phyloP scores from a whole-genome alignment of 2,329 filamentous ascomycete species.

The Botrytis fabae region DNA sequence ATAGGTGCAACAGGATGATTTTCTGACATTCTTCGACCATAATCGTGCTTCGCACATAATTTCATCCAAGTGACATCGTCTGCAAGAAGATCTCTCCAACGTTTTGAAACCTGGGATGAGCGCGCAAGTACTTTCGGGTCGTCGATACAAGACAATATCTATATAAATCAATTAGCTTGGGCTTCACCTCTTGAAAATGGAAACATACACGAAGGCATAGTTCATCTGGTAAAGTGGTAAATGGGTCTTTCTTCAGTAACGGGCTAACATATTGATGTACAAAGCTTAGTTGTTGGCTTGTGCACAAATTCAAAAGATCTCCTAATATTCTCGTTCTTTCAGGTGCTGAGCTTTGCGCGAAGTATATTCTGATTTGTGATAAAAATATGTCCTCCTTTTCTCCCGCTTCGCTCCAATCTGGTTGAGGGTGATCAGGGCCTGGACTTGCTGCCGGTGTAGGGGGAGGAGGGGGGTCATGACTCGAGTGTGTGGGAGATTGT shows the following conservation, averaged over 20 bases:
- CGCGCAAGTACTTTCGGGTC: conserved; percentile 91
- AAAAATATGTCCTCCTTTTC: conserved; percentile 83
- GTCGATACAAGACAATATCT: conserved; percentile 96
- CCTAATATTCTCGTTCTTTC: conserved; percentile 81
- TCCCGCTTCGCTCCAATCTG: conserved; percentile 74
- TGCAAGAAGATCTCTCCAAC: conserved; percentile 90
- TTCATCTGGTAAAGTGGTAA: conserved; percentile 88
- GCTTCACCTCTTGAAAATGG: neutral
- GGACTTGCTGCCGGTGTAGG: conserved; percentile 66
- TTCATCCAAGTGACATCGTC: conserved; percentile 99
- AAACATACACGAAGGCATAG: conserved; percentile 77
- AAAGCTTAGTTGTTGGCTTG: conserved; percentile 92
- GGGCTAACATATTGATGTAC: conserved; percentile 96
- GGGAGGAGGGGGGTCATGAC: conserved; percentile 56
- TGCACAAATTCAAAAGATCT: conserved; percentile 89
- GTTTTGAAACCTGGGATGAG: conserved; percentile 91
- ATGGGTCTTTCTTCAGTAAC: conserved; percentile 92
- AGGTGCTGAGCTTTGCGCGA: conserved; percentile 71
- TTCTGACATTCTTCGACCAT: conserved; percentile 59
- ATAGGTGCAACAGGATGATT: conserved; percentile 32
- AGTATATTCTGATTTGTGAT: conserved; percentile 75
- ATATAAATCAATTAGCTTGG: conserved; percentile 26
- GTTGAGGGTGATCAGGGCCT: conserved; percentile 59
- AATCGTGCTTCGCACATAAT: conserved; percentile 93
- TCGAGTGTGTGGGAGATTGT: conserved; percentile 46